phyloP scores from a whole-genome alignment of 169 alveolate genomes.

The Plasmodium inui region DNA sequence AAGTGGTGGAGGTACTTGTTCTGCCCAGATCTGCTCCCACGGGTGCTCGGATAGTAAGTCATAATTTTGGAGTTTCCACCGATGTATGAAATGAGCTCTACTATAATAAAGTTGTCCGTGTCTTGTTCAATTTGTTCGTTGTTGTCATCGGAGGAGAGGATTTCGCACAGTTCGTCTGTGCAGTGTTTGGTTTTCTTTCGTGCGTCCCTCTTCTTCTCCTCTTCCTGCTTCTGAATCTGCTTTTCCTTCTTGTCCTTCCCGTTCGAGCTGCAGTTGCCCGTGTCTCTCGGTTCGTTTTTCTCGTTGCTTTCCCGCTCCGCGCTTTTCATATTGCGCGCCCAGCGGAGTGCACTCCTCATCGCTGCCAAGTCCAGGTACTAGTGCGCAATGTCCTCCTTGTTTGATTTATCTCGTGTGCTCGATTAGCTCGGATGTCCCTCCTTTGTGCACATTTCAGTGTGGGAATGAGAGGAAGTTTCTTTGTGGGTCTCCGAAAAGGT shows the following conservation, averaged over 20 bases:
- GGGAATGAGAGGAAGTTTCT: background rate
- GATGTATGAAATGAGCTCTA: slow-evolving; percentile 69
- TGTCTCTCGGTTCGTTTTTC: background rate
- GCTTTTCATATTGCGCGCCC: background rate
- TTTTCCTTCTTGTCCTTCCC: background rate
- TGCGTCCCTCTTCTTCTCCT: background rate
- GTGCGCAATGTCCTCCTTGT: background rate
- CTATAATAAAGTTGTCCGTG: slow-evolving; percentile 46
- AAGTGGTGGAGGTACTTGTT: slow-evolving; percentile 68
- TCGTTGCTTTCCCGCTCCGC: background rate
- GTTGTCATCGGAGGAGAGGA: slow-evolving; percentile 57
- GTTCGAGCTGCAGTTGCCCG: background rate
- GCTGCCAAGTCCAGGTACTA: background rate
- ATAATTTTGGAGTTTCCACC: slow-evolving; percentile 59
- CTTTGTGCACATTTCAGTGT: background rate
- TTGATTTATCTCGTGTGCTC: no score
- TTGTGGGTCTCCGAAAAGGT: background rate
- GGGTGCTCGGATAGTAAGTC: slow-evolving; percentile 59
- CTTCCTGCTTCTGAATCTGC: background rate
- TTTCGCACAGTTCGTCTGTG: slow-evolving; percentile 21
- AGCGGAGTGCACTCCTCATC: background rate
- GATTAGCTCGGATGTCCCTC: background rate
- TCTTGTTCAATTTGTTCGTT: slow-evolving; percentile 1
- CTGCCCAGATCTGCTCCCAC: slow-evolving; percentile 32
- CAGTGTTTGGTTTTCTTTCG: background rate